Evolutionary conservation across 139 green algal species (phyloP), one percentile per base, ranked within the genome.

Genomic region (Chlorella vulgaris): DNA sequence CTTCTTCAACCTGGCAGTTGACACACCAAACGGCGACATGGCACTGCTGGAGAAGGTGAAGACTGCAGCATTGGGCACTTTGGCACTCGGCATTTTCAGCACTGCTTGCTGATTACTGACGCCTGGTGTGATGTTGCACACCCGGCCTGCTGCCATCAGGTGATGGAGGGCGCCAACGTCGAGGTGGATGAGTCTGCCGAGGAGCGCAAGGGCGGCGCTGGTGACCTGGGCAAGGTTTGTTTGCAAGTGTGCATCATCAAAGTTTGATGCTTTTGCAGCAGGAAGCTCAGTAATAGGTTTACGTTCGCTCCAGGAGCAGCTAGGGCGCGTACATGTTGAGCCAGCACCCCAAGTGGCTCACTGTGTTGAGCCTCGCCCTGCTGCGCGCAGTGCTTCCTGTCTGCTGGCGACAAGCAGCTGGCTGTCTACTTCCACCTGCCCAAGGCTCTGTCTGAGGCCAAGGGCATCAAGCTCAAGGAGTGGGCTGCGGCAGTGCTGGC

Each of bases 1-100:
- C 67, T 95, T 93, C 85, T 96, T 96, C 89, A 94, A 94, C 81
- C 71, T 96, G 22, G 61, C 91, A 6, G 85, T 95, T 18, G 92
- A 96, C 42, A 86, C 43, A 22, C 79, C 89, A 26, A 82, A 92
- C 22, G 92, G 91, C 51, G 88, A 94, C 74, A 60, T 93, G 60
- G 84, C 83, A 63, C 82, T 93, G 29, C 83, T 96, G 62, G 80
- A 92, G 63, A 82, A 82, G 77, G 77, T 82, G 76, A 21, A 15
- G 47, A 15, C 47, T 58, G 55, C 33, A 4, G 13, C 31, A 40
- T 39, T 7, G 29, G 5, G 21, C 18, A 15, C 18, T 5, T 15
- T 24, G 10, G 47, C 47, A 55, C 10, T 15, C 10, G 15, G 47
- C 47, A 15, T 15, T 55, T 15, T 55, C 13, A 24, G 13, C 47